phyloP scores from a whole-genome alignment of 2,329 filamentous ascomycete genomes.

The Orbilia brochopaga region DNA sequence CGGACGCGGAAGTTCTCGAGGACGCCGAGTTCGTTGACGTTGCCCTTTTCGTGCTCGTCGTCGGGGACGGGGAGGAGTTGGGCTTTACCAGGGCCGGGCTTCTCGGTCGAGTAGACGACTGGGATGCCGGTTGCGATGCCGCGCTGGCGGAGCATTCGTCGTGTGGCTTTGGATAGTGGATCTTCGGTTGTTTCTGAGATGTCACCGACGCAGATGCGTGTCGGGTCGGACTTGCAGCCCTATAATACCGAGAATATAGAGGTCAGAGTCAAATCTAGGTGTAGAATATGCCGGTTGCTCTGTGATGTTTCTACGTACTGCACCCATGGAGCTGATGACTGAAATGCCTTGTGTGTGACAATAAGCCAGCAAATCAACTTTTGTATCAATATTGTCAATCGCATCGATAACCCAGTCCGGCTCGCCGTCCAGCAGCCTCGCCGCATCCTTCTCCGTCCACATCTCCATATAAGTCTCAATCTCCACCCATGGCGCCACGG shows the following conservation, averaged over 20 bases:
- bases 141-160: constrained; percentile 75
- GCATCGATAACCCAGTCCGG: constrained; percentile 94
- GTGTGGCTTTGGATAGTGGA: constrained; percentile 81
- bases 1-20: constrained; percentile 90
- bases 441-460: constrained; percentile 73
- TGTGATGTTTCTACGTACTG: constrained; percentile 57
- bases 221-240: constrained; percentile 64
- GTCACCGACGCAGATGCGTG: constrained; percentile 85
- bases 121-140: constrained; percentile 86
- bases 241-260: background rate
- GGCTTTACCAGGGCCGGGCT: constrained; percentile 87
- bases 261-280: constrained; percentile 71
- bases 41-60: constrained; percentile 84
- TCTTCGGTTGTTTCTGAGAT: constrained; percentile 89
- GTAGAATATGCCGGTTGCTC: background rate
- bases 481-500: constrained; percentile 87
- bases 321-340: constrained; percentile 94
- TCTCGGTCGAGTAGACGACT: constrained; percentile 90
- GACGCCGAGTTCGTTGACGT: constrained; percentile 70
- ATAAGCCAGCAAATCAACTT: constrained; percentile 86
- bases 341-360: constrained; percentile 78
- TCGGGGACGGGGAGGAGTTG: constrained; percentile 80
- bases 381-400: constrained; percentile 97
- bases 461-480: constrained; percentile 88
- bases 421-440: constrained; percentile 68